These are phyloP conservation scores for Kodamaea jinghongensis DNA, from an alignment of 805 yeast species.

Conservation along the genomic window DNA sequence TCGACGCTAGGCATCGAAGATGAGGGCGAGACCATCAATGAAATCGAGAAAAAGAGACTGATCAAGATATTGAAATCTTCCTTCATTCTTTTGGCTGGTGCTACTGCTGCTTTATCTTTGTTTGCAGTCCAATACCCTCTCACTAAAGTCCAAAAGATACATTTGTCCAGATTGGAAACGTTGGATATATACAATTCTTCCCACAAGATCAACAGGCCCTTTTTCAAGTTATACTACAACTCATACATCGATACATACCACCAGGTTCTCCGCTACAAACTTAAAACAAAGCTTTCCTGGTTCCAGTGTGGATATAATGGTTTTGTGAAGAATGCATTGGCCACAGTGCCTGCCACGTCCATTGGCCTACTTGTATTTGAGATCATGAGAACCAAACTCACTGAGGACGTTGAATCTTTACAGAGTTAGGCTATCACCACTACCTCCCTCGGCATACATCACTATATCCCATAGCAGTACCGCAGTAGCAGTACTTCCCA, in stretches of 20 bases:
- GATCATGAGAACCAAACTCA: constrained; percentile 56
- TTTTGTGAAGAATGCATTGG: constrained; percentile 64
- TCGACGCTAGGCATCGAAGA: constrained; percentile 21
- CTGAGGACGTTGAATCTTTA: constrained; percentile 18
- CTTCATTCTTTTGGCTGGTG: constrained; percentile 79
- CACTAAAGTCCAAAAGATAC: constrained; percentile 73
- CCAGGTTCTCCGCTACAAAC: constrained; percentile 54
- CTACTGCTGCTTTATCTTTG: constrained; percentile 75
- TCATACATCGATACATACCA: constrained; percentile 74
- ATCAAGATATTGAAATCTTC: constrained; percentile 58
- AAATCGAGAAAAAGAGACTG: constrained; percentile 35
- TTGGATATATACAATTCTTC: constrained; percentile 58
- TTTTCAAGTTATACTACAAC: constrained; percentile 58
- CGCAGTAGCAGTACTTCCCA: too few species aligned
- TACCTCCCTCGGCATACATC: too few species aligned
- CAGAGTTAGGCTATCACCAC: too few species aligned
- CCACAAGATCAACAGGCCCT: constrained; percentile 24
- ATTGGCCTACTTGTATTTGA: constrained; percentile 84
- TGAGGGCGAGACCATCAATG: constrained; percentile 19
- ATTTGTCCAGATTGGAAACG: constrained; percentile 75
- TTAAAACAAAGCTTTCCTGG: constrained; percentile 56
- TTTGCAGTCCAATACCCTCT: constrained; percentile 83
- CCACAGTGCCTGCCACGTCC: constrained; percentile 85
- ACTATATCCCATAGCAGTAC: too few species aligned
- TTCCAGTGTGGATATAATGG: constrained; percentile 75